Percentiles rank a stretch among this genome's conserved stretches.
phyloP scores from a whole-genome alignment of 768 basidiomycete species.

The Phlebiopsis flavidoalba region DNA sequence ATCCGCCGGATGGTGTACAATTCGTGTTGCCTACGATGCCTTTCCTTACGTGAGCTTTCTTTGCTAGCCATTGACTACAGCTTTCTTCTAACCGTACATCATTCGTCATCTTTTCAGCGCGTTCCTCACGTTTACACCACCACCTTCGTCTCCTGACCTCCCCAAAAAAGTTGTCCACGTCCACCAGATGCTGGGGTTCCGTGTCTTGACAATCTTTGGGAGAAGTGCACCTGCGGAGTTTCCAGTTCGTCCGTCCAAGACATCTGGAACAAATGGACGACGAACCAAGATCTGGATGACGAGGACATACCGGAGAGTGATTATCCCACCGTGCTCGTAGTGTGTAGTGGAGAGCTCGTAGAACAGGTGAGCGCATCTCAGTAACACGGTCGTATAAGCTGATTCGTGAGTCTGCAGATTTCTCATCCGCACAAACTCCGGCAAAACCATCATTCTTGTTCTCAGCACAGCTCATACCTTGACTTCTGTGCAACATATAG shows the following conservation, averaged over 20 bases:
- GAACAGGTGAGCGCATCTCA: conserved; percentile 64
- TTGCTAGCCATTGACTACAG: background rate
- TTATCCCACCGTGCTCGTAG: conserved; percentile 77
- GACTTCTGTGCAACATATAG: conserved; percentile 94
- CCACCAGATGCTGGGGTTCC: conserved; percentile 99
- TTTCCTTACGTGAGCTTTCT: conserved; percentile 72
- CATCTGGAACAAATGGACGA: conserved; percentile 57
- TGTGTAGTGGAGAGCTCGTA: conserved; percentile 91
- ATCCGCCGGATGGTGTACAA: conserved; percentile 81
- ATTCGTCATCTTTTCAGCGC: conserved; percentile 42
- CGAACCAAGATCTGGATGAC: conserved; percentile 36
- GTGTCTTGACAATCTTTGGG: conserved; percentile 91
- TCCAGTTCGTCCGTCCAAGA: conserved; percentile 90
- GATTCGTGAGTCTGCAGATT: conserved; percentile 43
- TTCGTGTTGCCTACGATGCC: conserved; percentile 80
- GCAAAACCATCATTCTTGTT: too few species aligned
- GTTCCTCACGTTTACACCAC: conserved; percentile 92
- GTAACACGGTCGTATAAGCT: conserved; percentile 7
- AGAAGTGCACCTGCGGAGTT: conserved; percentile 98
- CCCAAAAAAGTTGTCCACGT: too few species aligned
- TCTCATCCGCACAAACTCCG: conserved; percentile 87
- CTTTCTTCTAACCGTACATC: background rate
- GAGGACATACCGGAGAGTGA: conserved; percentile 46
- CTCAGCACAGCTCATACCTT: conserved; percentile 83
- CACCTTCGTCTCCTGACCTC: conserved; percentile 80